Percentiles rank a stretch among this genome's conserved stretches.
Conservation (phyloP, 2,329 filamentous ascomycete species). For the Scedosporium apiospermum region DNA sequence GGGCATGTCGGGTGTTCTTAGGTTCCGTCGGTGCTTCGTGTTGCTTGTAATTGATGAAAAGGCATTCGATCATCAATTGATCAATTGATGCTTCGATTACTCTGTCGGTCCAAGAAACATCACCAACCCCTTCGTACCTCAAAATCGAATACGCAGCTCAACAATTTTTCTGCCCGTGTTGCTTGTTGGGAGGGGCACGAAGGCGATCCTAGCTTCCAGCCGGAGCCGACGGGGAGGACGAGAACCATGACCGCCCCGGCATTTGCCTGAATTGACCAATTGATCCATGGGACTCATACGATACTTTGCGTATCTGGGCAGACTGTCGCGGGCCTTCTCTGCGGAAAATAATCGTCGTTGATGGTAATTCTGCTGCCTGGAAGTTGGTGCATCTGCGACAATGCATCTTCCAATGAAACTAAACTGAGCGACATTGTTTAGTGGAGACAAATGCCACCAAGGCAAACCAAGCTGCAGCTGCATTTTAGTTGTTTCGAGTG, state of each 20-base stretch:
- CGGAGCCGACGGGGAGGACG: too few species aligned
- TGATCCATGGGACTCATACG: neutral
- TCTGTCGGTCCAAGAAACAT: too few species aligned
- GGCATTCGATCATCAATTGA: neutral
- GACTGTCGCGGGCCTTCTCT: neutral
- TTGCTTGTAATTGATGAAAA: too few species aligned
- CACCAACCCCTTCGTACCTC: too few species aligned
- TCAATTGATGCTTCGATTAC: neutral
- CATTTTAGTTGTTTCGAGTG: too few species aligned
- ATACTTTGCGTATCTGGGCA: neutral
- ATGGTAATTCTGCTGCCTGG: neutral
- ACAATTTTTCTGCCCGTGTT: neutral
- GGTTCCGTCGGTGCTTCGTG: too few species aligned
- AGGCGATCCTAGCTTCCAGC: neutral
- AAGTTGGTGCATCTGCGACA: neutral
- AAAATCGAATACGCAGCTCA: neutral
- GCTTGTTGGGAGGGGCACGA: too few species aligned
- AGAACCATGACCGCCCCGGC: too few species aligned
- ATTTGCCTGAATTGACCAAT: neutral
- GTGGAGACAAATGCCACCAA: neutral
- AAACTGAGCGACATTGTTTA: neutral
- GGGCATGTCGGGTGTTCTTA: too few species aligned
- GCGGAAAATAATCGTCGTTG: neutral
- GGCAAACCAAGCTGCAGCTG: too few species aligned
- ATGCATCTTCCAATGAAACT: too few species aligned